phyloP scores from a whole-genome alignment of 345 rosid genomes.

The Punica granatum region DNA sequence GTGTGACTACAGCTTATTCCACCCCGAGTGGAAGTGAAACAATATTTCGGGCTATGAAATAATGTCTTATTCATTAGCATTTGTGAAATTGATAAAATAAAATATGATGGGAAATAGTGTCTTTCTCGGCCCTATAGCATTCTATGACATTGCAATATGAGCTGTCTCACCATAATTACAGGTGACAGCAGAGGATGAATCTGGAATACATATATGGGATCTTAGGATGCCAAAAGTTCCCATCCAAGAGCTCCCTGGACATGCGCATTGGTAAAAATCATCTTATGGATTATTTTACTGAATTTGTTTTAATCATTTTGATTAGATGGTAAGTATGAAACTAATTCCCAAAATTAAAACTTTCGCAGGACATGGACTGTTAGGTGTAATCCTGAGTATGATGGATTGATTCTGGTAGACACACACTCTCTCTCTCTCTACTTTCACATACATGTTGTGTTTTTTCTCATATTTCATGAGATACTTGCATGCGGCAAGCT shows the following conservation, averaged over 20 bases:
- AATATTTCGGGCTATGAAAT: no score
- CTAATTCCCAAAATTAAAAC: constrained; percentile 2
- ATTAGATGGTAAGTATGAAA: background rate
- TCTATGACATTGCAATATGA: background rate
- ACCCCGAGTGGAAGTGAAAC: no score
- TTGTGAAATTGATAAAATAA: no score
- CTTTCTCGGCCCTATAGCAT: background rate
- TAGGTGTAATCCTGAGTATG: constrained; percentile 72
- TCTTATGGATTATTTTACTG: background rate
- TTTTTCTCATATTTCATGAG: background rate
- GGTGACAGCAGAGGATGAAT: constrained; percentile 79
- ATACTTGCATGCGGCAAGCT: background rate
- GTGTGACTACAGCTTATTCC: no score
- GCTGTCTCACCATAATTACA: constrained; percentile 14
- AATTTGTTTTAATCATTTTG: constrained; percentile 6
- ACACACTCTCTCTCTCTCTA: constrained; percentile 18
- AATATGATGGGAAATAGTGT: no score
- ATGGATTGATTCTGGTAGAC: constrained; percentile 68
- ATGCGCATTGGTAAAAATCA: constrained; percentile 59
- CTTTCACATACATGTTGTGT: background rate
- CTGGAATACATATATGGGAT: constrained; percentile 74
- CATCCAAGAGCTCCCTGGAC: constrained; percentile 71
- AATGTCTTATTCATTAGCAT: no score
- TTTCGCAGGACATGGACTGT: constrained; percentile 87
- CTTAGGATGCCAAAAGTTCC: constrained; percentile 61